Percentiles rank a stretch among this genome's conserved stretches.
phyloP scores from a whole-genome alignment of 306 rosid genomes.

The Vachellia pachyceras region DNA sequence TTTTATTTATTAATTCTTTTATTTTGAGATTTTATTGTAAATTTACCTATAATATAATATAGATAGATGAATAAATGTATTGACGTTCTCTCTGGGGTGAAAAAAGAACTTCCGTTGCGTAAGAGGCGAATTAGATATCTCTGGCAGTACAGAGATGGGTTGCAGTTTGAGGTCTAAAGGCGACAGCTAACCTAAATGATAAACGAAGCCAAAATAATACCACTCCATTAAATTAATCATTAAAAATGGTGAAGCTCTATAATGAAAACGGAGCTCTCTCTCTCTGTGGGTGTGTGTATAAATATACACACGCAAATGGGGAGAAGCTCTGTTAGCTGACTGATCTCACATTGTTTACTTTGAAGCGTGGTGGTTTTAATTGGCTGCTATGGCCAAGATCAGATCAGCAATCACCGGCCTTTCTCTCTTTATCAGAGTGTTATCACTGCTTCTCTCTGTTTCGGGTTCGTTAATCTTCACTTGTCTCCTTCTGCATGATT shows the following conservation, averaged over 20 bases:
- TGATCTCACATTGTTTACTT: slow-evolving; percentile 15
- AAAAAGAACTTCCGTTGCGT: neutral
- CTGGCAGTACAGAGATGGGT: neutral
- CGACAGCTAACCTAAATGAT: neutral
- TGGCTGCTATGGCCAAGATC: slow-evolving; percentile 30
- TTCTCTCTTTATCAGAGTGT: slow-evolving; percentile 44
- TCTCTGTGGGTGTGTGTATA: neutral
- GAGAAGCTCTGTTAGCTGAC: slow-evolving; percentile 29
- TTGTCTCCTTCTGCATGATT: slow-evolving; percentile 25
- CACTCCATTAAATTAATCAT: neutral
- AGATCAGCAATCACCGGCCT: slow-evolving; percentile 54
- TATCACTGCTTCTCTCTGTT: slow-evolving; percentile 54
- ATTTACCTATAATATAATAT: no score
- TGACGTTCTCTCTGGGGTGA: neutral
- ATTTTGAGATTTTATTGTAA: no score
- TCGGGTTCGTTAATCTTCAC: slow-evolving; percentile 52
- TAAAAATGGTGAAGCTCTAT: neutral
- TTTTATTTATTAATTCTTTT: no score
- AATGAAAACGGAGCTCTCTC: slow-evolving; percentile 20
- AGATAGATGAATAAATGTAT: no score
- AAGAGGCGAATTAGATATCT: neutral
- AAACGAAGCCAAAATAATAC: neutral
- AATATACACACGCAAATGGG: neutral
- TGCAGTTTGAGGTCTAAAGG: neutral
- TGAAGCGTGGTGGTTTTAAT: slow-evolving; percentile 13